A percentile compares a stretch with the other conserved stretches of the same genome.
Conservation (phyloP, 257 asterid species). For the Jasminum sambac region DNA sequence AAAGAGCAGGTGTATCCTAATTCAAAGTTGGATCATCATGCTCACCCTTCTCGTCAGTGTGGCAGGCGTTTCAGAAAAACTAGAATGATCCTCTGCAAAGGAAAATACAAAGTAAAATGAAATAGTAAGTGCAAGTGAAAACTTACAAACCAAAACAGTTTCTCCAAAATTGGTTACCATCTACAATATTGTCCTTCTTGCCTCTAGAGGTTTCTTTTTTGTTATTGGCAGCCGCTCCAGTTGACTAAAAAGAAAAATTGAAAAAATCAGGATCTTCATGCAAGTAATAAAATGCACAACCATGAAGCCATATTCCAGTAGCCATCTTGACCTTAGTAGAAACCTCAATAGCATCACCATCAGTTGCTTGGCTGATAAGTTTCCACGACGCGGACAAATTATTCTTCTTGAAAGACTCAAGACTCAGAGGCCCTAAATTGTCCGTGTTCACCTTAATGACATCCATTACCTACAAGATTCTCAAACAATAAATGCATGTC, state of each 20-base stretch:
- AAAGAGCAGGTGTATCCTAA: constrained; percentile 11
- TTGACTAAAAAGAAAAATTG: constrained; percentile 38
- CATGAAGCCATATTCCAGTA: constrained; percentile 1
- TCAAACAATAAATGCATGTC: neutral
- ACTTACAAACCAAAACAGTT: neutral
- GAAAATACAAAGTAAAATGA: neutral
- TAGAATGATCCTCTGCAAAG: constrained; percentile 61
- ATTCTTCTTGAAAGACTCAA: constrained; percentile 42
- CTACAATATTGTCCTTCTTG: constrained; percentile 42
- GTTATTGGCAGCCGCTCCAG: constrained; percentile 32
- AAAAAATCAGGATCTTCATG: constrained; percentile 27
- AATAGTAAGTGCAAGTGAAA: constrained; percentile 16
- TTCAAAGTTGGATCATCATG: constrained; percentile 13
- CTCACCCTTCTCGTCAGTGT: constrained; percentile 76
- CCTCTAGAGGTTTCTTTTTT: constrained; percentile 48
- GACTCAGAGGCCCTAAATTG: constrained; percentile 54
- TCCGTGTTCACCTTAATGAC: constrained; percentile 43
- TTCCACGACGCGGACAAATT: constrained; percentile 55
- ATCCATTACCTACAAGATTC: constrained; percentile 40
- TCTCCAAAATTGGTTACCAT: constrained; percentile 44
- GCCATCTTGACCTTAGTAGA: constrained; percentile 35
- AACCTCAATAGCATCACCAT: constrained; percentile 18
- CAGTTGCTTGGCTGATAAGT: constrained; percentile 30
- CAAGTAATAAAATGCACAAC: constrained; percentile 14
- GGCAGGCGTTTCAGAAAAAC: constrained; percentile 54